Conservation (phyloP, 257 asterid species). For the Nicotiana tomentosiformis region DNA sequence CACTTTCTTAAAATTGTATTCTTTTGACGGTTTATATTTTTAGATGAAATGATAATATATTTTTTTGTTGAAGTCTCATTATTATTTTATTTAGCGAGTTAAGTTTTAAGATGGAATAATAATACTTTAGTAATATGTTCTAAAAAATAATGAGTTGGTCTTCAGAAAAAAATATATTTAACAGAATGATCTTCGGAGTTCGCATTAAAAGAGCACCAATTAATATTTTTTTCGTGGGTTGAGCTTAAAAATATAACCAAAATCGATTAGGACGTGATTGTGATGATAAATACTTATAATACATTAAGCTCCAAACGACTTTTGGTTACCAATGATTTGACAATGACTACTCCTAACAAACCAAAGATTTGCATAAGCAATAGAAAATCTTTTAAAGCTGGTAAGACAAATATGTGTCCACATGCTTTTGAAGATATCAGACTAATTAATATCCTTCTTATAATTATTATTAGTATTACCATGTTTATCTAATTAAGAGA, state of each 20-base stretch:
- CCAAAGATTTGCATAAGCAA: not conserved
- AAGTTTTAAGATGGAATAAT: too few relatives aligned
- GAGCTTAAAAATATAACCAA: not conserved
- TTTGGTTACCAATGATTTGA: not conserved
- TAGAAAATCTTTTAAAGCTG: slow-evolving; percentile 16
- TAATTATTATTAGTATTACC: not conserved
- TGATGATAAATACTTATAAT: not conserved
- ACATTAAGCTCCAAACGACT: not conserved
- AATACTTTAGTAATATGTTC: too few relatives aligned
- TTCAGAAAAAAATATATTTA: too few relatives aligned
- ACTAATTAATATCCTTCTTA: slow-evolving; percentile 16
- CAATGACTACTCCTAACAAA: slow-evolving; percentile 8
- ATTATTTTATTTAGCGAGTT: too few relatives aligned
- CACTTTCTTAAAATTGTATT: too few relatives aligned
- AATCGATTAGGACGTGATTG: not conserved
- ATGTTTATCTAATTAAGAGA: not conserved
- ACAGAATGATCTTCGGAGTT: too few relatives aligned
- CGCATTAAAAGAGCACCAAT: too few relatives aligned
- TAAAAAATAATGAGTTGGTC: too few relatives aligned
- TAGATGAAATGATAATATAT: too few relatives aligned
- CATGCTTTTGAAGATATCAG: slow-evolving; percentile 29
- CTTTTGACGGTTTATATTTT: too few relatives aligned
- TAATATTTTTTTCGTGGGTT: too few relatives aligned
- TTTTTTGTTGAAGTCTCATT: too few relatives aligned
- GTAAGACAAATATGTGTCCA: slow-evolving; percentile 36